Percentiles rank a stretch among this genome's conserved stretches.
phyloP scores from a whole-genome alignment of 495 filamentous ascomycete species.

The Pseudomonodictys pantanalensis region DNA sequence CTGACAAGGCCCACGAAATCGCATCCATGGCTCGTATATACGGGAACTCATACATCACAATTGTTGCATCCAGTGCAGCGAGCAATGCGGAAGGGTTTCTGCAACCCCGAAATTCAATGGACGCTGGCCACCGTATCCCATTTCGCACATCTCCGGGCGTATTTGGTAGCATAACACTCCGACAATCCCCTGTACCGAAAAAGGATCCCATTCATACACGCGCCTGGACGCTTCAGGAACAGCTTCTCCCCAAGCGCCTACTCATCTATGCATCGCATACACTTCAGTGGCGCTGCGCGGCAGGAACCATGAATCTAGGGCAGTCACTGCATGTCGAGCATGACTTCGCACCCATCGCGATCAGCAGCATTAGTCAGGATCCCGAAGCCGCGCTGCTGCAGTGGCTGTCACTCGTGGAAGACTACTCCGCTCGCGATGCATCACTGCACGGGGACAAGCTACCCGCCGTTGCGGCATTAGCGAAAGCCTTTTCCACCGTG shows the following conservation, averaged over 20 bases:
- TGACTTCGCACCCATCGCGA: not conserved
- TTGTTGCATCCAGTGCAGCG: not conserved
- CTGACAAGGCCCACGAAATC: not conserved
- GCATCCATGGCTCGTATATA: not conserved
- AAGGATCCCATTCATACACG: constrained; percentile 3
- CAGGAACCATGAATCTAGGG: not conserved
- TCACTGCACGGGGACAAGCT: not conserved
- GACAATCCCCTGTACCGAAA: not conserved
- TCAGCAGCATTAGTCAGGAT: not conserved
- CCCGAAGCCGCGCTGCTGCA: not conserved
- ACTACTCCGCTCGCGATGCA: not conserved
- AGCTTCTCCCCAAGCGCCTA: not conserved
- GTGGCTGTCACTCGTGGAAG: not conserved
- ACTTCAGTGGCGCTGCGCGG: constrained; percentile 2
- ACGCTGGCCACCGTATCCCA: not conserved
- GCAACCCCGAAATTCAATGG: not conserved
- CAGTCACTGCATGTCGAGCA: not conserved
- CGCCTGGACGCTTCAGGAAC: constrained; percentile 7
- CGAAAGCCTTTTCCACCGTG: not conserved
- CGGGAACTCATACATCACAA: not conserved
- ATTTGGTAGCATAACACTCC: not conserved
- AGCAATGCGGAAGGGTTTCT: not conserved
- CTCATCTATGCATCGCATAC: not conserved
- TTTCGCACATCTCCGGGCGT: not conserved
- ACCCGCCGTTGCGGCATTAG: not conserved